Conservation (phyloP, 1,284 basidiomycete genomes). For the Phellopilus nigrolimitatus region DNA sequence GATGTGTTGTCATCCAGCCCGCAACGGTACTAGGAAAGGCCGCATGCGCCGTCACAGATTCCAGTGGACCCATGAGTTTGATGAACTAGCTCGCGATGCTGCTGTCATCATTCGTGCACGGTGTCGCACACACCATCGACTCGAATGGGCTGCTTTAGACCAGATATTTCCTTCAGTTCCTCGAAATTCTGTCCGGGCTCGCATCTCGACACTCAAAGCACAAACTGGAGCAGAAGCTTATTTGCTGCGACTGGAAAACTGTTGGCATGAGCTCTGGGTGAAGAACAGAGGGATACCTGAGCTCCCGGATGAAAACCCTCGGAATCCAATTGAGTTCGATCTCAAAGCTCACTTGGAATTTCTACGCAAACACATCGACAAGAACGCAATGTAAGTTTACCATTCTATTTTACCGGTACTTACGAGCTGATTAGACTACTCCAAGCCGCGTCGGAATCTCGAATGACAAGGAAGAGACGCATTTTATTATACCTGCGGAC, state of each 20-base stretch:
- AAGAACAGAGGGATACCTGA: constrained; percentile 60
- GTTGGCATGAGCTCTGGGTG: constrained; percentile 76
- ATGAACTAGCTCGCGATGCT: constrained; percentile 82
- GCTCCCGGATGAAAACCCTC: constrained; percentile 69
- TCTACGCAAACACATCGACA: constrained; percentile 77
- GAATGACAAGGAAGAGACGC: constrained; percentile 36
- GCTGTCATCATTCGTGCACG: constrained; percentile 79
- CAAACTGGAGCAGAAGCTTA: constrained; percentile 69
- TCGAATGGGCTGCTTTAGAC: constrained; percentile 68
- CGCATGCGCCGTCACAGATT: constrained; percentile 54
- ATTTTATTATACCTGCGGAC: constrained; percentile 39
- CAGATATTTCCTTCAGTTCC: constrained; percentile 75
- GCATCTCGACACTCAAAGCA: constrained; percentile 55
- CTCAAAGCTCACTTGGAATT: constrained; percentile 74
- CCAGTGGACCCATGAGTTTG: constrained; percentile 80
- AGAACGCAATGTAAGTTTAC: constrained; percentile 69
- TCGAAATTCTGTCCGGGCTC: constrained; percentile 62
- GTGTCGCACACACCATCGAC: constrained; percentile 51
- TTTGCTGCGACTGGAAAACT: constrained; percentile 72
- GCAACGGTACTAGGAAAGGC: constrained; percentile 20
- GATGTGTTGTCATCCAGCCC: not conserved
- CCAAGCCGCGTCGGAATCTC: constrained; percentile 54
- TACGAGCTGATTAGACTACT: constrained; percentile 22
- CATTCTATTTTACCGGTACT: not conserved
- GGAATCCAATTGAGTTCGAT: constrained; percentile 70